A percentile compares a stretch with the other conserved stretches of the same genome.
Evolutionary conservation across 1,284 basidiomycete species (phyloP).

Genomic region (Pisolithus thermaeus): DNA sequence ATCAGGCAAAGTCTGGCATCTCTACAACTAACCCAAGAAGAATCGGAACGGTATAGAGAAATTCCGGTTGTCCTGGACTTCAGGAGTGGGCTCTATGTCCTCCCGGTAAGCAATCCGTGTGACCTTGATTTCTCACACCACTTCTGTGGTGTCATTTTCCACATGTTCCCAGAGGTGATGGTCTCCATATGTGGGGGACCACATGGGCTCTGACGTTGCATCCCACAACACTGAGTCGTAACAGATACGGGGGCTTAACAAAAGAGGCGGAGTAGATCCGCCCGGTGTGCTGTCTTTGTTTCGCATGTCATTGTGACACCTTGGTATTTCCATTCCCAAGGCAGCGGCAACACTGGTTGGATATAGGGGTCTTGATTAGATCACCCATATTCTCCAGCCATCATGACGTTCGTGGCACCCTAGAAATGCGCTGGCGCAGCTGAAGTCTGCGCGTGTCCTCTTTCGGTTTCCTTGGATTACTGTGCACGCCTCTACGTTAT

Average conservation of each 20-base stretch:
- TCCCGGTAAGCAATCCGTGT: conserved; percentile 52
- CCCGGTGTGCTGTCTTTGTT: conserved; percentile 9
- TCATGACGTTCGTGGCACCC: no score
- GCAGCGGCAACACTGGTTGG: no score
- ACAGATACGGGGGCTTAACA: background rate
- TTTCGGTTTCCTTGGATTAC: background rate
- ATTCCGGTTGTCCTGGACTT: conserved; percentile 74
- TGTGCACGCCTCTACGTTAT: background rate
- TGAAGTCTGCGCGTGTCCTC: no score
- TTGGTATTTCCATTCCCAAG: background rate
- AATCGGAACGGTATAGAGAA: conserved; percentile 54
- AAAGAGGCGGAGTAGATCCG: conserved; percentile 24
- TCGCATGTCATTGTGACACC: background rate
- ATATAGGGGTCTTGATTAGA: no score
- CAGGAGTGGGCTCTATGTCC: conserved; percentile 63
- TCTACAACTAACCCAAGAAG: conserved; percentile 67
- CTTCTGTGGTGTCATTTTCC: background rate
- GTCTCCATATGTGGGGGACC: background rate
- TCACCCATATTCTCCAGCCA: no score
- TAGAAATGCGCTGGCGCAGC: no score
- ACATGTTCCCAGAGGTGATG: background rate
- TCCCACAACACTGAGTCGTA: background rate
- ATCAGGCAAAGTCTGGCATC: conserved; percentile 72
- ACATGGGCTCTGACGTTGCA: no score
- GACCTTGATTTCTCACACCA: background rate